A percentile compares a stretch with the other conserved stretches of the same genome.
Evolutionary conservation across 257 asterid genomes (phyloP).

Genomic region (Craterostigma plantagineum): DNA sequence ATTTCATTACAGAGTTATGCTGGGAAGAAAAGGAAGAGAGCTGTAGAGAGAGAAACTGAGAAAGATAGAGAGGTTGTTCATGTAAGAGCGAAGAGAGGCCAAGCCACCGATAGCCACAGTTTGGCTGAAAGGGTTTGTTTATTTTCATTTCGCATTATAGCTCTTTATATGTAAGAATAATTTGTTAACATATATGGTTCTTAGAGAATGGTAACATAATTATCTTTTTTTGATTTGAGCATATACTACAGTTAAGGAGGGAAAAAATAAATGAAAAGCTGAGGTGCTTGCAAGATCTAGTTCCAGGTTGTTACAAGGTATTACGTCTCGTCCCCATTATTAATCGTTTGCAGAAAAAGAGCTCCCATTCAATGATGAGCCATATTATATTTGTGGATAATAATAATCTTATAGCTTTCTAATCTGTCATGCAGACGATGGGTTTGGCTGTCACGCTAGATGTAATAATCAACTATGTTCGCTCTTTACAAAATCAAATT

Average conservation of each 20-base stretch:
- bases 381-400: no score
- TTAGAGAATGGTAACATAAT: no score
- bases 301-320: conserved; percentile 97
- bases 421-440: conserved; percentile 67
- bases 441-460: conserved; percentile 98
- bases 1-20: conserved; percentile 17
- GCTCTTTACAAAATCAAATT: conserved; percentile 87
- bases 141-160: no score
- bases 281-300: conserved; percentile 79
- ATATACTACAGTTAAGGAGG: conserved; percentile 54
- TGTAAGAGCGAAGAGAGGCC: conserved; percentile 98
- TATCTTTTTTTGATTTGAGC: neutral
- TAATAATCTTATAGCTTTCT: neutral
- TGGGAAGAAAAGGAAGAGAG: conserved; percentile 58
- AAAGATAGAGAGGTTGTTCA: conserved; percentile 77
- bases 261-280: conserved; percentile 87
- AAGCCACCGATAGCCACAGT: conserved; percentile 94
- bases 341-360: no score
- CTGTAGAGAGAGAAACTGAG: conserved; percentile 26
- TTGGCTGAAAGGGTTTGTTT: conserved; percentile 79
- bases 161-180: no score
- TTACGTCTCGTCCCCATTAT: neutral
- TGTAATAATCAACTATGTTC: conserved; percentile 67
- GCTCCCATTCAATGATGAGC: no score
- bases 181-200: no score